These are phyloP conservation scores for Mycena floridula DNA, from an alignment of 768 basidiomycete species.

Conservation along the genomic window DNA sequence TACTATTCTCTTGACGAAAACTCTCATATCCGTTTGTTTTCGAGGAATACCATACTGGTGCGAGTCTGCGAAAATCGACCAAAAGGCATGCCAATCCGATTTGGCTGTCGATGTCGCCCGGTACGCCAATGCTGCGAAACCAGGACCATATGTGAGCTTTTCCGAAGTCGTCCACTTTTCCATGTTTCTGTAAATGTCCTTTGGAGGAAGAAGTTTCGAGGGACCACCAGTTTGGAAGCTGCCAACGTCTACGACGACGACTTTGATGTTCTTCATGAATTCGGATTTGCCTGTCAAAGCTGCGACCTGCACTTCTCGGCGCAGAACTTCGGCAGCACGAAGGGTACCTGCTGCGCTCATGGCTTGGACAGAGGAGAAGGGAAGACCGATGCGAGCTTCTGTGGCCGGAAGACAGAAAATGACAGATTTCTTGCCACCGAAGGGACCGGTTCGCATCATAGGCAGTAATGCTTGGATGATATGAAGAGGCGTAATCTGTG, in stretches of 20 bases:
- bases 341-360: constrained; percentile 75
- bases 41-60: constrained; percentile 36
- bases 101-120: constrained; percentile 14
- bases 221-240: constrained; percentile 33
- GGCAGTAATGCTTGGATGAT: constrained; percentile 74
- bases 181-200: constrained; percentile 45
- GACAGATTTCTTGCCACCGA: constrained; percentile 51
- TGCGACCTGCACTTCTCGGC: constrained; percentile 62
- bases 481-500: constrained; percentile 73
- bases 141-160: constrained; percentile 64
- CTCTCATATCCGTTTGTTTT: constrained; percentile 47
- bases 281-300: constrained; percentile 47
- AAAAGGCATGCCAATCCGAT: constrained; percentile 23
- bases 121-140: constrained; percentile 48
- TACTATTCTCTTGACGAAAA: constrained; percentile 55
- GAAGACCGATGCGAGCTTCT: constrained; percentile 69
- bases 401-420: constrained; percentile 72
- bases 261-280: constrained; percentile 58
- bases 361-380: constrained; percentile 58
- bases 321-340: constrained; percentile 66
- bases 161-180: constrained; percentile 73
- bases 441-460: constrained; percentile 63
- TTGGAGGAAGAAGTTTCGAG: constrained; percentile 19
- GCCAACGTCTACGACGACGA: constrained; percentile 74
- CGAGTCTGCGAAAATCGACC: constrained; percentile 26